Evolutionary conservation across 352 stramenopile genomes (phyloP).

Genomic region (Phytophthora colocasiae): DNA sequence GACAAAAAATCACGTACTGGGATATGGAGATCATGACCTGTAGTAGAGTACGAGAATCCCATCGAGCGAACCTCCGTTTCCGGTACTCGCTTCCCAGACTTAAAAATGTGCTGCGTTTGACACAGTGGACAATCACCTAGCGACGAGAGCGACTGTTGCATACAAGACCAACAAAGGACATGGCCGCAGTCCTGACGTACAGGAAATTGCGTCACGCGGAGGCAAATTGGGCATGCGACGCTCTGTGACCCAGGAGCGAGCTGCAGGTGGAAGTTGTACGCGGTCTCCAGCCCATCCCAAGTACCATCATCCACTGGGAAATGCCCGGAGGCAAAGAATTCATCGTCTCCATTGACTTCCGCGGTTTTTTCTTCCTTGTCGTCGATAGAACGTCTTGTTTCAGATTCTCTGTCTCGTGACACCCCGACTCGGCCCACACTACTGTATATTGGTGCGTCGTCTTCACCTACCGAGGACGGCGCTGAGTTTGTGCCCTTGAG

Average conservation of each 20-base stretch:
- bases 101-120: conserved; percentile 58
- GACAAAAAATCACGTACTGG: conserved; percentile 19
- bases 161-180: conserved; percentile 57
- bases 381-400: conserved; percentile 9
- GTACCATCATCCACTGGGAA: conserved; percentile 22
- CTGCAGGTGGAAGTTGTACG: conserved; percentile 44
- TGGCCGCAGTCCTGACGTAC: conserved; percentile 63
- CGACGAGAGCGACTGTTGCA: conserved; percentile 52
- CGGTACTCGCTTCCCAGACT: conserved; percentile 21
- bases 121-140: conserved; percentile 55
- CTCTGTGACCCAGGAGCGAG: conserved; percentile 17
- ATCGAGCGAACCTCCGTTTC: conserved; percentile 24
- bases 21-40: conserved; percentile 24
- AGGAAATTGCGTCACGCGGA: conserved; percentile 46
- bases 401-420: conserved; percentile 6
- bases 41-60: conserved; percentile 22
- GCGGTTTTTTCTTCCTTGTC: conserved; percentile 36
- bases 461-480: conserved; percentile 7
- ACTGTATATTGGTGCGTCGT: not conserved
- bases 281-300: conserved; percentile 33
- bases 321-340: conserved; percentile 19
- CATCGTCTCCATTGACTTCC: conserved; percentile 27
- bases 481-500: not conserved
- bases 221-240: conserved; percentile 57
- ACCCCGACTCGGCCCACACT: not conserved